Conservation (phyloP, 345 rosid species). For the Camelina hispida region DNA sequence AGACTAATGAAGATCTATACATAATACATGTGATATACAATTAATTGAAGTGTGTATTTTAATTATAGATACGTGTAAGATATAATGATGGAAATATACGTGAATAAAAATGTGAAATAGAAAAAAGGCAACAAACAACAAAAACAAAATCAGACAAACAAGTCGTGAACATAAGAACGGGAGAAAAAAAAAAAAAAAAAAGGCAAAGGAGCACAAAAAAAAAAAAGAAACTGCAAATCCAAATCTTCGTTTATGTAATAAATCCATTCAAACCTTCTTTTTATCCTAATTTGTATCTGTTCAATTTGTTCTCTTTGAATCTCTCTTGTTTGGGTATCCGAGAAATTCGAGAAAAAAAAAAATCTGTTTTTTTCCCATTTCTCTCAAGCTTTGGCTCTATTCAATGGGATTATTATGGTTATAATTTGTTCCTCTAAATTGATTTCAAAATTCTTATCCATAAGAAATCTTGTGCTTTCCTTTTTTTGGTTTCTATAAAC, state of each 20-base stretch:
- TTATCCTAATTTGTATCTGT: background rate
- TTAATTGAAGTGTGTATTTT: conserved; percentile 3
- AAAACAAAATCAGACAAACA: conserved; percentile 28
- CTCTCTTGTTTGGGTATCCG: conserved; percentile 20
- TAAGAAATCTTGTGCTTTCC: background rate
- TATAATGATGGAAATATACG: conserved; percentile 32
- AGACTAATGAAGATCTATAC: background rate
- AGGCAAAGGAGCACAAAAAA: background rate
- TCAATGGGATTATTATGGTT: conserved; percentile 21
- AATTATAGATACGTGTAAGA: conserved; percentile 33
- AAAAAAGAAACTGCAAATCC: conserved; percentile 34
- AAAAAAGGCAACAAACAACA: conserved; percentile 18
- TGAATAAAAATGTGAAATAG: conserved; percentile 33
- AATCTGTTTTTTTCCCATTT: background rate
- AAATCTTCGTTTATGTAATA: conserved; percentile 33
- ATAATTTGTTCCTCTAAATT: conserved; percentile 5
- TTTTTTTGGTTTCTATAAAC: background rate
- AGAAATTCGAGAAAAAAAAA: conserved; percentile 15
- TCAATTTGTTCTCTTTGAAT: conserved; percentile 19
- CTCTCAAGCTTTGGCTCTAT: conserved; percentile 19
- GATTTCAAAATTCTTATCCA: conserved; percentile 30
- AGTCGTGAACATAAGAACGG: conserved; percentile 35
- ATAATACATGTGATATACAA: conserved; percentile 1
- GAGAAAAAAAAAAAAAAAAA: conserved; percentile 1
- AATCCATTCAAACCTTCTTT: conserved; percentile 21